Evolutionary conservation across 805 yeast species (phyloP).

Genomic region (Candida germanica): DNA sequence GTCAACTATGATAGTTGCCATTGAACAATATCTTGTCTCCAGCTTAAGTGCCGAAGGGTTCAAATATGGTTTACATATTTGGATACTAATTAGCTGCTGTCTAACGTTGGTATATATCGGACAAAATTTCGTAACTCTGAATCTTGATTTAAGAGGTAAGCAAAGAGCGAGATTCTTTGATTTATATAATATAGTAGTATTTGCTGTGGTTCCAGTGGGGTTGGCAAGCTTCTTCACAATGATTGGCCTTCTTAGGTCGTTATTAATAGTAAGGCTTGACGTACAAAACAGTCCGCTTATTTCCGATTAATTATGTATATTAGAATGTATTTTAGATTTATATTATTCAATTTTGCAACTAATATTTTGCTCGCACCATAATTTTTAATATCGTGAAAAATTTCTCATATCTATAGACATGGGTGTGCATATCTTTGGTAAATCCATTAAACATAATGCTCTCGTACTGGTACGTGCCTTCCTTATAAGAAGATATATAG

Average conservation of each 20-base stretch:
- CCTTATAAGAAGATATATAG: not conserved
- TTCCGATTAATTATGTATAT: slow-evolving; percentile 1
- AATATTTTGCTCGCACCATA: not conserved
- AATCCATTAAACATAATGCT: slow-evolving; percentile 41
- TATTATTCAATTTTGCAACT: not conserved
- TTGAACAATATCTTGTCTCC: slow-evolving; percentile 65
- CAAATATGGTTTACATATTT: slow-evolving; percentile 76
- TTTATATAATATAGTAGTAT: slow-evolving; percentile 83
- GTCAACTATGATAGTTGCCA: slow-evolving; percentile 67
- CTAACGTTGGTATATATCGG: slow-evolving; percentile 75
- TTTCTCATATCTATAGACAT: slow-evolving; percentile 16
- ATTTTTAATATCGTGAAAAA: slow-evolving; percentile 2
- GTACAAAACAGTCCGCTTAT: slow-evolving; percentile 28
- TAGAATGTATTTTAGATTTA: not conserved
- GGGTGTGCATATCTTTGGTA: slow-evolving; percentile 47
- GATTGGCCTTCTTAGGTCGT: slow-evolving; percentile 74
- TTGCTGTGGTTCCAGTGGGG: slow-evolving; percentile 98
- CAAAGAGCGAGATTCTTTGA: slow-evolving; percentile 68
- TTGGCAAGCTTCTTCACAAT: slow-evolving; percentile 89
- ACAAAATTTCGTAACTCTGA: slow-evolving; percentile 86
- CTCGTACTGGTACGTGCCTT: slow-evolving; percentile 29
- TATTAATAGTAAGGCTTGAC: slow-evolving; percentile 73
- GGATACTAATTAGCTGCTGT: slow-evolving; percentile 88
- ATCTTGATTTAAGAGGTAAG: slow-evolving; percentile 51
- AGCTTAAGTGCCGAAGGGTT: slow-evolving; percentile 66